Conservation (phyloP, 805 yeast genomes). For the Diddensiella transvaalensis region DNA sequence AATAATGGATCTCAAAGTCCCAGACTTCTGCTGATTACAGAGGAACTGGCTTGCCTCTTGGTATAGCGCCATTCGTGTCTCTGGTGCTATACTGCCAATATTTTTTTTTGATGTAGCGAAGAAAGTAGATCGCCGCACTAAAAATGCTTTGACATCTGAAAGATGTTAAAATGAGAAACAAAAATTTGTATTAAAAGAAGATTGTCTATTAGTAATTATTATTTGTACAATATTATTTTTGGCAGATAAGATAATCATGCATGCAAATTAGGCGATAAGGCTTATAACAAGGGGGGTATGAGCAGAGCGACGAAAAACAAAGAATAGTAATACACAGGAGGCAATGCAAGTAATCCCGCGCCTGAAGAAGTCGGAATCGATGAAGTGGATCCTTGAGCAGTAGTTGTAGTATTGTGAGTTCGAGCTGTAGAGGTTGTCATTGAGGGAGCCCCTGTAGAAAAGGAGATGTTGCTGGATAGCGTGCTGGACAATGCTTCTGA, state of each 20-base stretch:
- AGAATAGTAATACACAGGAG: background rate
- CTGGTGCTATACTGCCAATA: background rate
- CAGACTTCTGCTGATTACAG: slow-evolving; percentile 40
- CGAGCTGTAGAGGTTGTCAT: background rate
- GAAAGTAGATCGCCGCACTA: too few species aligned
- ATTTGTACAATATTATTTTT: too few species aligned
- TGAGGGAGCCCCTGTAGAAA: background rate
- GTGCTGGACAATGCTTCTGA: background rate
- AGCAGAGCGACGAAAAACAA: background rate
- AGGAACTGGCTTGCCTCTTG: slow-evolving; percentile 43
- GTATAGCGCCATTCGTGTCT: slow-evolving; percentile 29
- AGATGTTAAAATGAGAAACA: too few species aligned
- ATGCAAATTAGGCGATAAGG: background rate
- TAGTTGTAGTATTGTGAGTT: background rate
- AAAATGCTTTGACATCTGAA: too few species aligned
- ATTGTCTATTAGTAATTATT: background rate
- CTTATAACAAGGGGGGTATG: background rate
- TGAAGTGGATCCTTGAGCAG: slow-evolving; percentile 1
- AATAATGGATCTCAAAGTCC: slow-evolving; percentile 53
- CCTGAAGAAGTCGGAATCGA: slow-evolving; percentile 6
- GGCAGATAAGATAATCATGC: background rate
- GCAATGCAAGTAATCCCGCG: background rate
- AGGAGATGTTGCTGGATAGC: background rate
- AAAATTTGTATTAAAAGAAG: too few species aligned
- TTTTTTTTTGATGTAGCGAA: background rate